A percentile compares a stretch with the other conserved stretches of the same genome.
Conservation (phyloP, 192 early-diverging fungal species). For the Coemansia sp. region DNA sequence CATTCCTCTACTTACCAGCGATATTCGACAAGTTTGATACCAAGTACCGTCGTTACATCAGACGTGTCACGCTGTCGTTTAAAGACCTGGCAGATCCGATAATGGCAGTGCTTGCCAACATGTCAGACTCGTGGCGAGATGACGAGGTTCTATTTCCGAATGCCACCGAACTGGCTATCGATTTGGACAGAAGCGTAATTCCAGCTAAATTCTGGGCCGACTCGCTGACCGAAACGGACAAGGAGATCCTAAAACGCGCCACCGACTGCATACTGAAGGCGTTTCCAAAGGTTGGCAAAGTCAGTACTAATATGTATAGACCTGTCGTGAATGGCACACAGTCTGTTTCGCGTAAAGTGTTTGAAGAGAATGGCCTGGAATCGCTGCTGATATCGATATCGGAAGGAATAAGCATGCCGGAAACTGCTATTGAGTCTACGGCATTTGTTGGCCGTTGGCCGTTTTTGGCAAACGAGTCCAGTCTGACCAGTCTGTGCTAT, state of each 20-base stretch:
- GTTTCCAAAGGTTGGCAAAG: not conserved
- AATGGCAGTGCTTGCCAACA: not conserved
- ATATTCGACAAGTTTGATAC: not conserved
- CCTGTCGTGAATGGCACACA: not conserved
- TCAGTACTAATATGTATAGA: not conserved
- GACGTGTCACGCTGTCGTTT: not conserved
- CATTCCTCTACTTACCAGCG: not conserved
- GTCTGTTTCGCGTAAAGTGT: not conserved
- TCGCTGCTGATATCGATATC: not conserved
- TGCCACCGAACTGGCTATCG: not conserved
- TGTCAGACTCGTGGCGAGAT: not conserved
- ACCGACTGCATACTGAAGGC: not conserved
- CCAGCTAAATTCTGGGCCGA: not conserved
- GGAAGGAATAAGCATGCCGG: not conserved
- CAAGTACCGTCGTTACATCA: not conserved
- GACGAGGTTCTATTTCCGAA: not conserved
- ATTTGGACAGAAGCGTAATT: not conserved
- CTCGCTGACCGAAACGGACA: not conserved
- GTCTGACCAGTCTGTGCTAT: not conserved
- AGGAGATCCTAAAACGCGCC: not conserved
- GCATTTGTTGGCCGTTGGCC: not conserved
- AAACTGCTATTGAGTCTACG: not conserved
- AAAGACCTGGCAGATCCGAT: not conserved
- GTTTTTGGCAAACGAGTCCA: not conserved
- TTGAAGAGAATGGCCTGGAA: not conserved